A percentile compares a stretch with the other conserved stretches of the same genome.
Conservation (phyloP, 768 basidiomycete genomes). For the Lepiota venenata region DNA sequence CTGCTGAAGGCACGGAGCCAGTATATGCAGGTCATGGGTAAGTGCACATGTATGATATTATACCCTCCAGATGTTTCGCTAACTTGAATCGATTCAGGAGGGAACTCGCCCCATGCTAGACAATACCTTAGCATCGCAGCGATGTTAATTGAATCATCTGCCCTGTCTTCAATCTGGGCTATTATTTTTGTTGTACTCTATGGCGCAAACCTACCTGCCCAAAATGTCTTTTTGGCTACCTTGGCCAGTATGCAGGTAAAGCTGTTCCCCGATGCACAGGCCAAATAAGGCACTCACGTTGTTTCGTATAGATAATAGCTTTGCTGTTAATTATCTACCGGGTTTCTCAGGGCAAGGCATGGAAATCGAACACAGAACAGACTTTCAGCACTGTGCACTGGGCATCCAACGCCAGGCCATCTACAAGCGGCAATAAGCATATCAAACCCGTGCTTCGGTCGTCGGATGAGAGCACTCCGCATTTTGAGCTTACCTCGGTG, state of each 20-base stretch:
- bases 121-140: slow-evolving; percentile 13
- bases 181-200: slow-evolving; percentile 14
- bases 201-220: slow-evolving; percentile 8
- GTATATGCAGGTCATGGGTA: neutral
- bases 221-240: slow-evolving; percentile 12
- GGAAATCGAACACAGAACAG: neutral
- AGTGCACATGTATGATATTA: neutral
- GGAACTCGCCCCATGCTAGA: neutral
- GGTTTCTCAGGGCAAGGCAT: neutral
- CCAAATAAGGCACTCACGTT: too few relatives aligned
- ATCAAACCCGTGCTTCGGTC: neutral
- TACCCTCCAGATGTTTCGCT: too few relatives aligned
- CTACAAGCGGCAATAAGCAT: neutral
- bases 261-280: neutral
- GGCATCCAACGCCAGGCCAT: neutral
- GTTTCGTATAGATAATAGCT: slow-evolving; percentile 8
- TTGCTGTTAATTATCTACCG: slow-evolving; percentile 9
- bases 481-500: neutral
- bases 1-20: slow-evolving; percentile 3
- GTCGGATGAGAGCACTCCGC: neutral
- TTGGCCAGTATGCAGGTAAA: slow-evolving; percentile 9
- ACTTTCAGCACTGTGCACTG: neutral
- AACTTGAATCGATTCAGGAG: slow-evolving; percentile 10
- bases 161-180: slow-evolving; percentile 11
- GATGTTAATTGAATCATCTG: slow-evolving; percentile 14